Base-by-base conservation (phyloP, 129 eudicot genomes). In the Silybum marianum region DNA sequence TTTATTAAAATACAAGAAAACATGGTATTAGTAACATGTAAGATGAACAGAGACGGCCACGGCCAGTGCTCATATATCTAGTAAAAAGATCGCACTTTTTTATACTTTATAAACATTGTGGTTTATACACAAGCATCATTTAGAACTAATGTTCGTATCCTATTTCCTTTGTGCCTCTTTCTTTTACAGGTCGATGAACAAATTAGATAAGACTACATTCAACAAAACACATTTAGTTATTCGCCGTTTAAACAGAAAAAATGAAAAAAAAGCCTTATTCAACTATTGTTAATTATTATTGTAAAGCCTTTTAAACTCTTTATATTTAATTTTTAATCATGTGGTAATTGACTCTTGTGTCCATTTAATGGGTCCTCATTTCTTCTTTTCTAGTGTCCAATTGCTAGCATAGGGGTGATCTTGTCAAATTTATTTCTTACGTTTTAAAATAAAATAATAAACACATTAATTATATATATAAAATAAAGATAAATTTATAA, bases 301-400 rank as follows among this genome's bases (percentile, higher is more conserved):
- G 62, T 40, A 72, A 72, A 72, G 62, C 24, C 22, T 72, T 72
- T 72, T 11, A 21, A 21, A n/a, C 63, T 32, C 12, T 16, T 72
- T 72, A 22, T 39, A 12, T 38, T 38, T 72, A 22, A 72, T 72
- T 34, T 72, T 72, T 40, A 39, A 72, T 72, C 62, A 38, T 72
- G 46, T 13, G 23, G 25, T 3, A 10, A 72, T 72, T 44, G 58
- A 72, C 76, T 72, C 46, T 72, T 39, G 76, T 39, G 62, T 72
- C 62, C 76, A 72, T 72, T 18, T 72, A 40, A 72, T 23, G 76
- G 65, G 76, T 40, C 62, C 76, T 40, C 58, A 3, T 71, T 19
- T 72, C 32, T 38, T 40, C 62, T 72, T 72, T 39, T 71, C 9
- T 5, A 51, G 21, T 2, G 21, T 51, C 63, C 63, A 48, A 16